Percentiles rank a stretch among this genome's conserved stretches.
phyloP scores from a whole-genome alignment of 2,329 filamentous ascomycete genomes.

The Botrytis pseudocinerea region DNA sequence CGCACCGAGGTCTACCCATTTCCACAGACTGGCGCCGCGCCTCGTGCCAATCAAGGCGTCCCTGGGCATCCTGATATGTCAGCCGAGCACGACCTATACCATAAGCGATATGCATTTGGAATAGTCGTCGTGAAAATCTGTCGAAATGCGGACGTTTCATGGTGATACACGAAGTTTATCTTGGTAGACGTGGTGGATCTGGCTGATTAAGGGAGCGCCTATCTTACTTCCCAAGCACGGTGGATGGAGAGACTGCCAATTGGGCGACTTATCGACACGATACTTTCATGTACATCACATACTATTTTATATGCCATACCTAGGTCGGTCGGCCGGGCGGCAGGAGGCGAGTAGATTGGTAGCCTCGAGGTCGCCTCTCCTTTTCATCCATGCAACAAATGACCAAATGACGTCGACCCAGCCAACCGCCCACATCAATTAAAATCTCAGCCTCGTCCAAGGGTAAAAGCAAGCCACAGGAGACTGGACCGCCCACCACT shows the following conservation, averaged over 20 bases:
- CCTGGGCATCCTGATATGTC: background rate
- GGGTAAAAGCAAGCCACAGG: background rate
- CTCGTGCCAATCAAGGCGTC: background rate
- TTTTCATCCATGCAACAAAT: background rate
- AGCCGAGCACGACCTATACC: background rate
- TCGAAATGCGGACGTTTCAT: no score
- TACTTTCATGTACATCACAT: no score
- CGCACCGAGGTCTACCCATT: background rate
- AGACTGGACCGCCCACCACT: background rate
- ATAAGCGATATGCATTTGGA: background rate
- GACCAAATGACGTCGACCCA: background rate
- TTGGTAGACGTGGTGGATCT: no score
- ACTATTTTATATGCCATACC: no score
- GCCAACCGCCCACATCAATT: background rate
- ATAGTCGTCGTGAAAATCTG: background rate
- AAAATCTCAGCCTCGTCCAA: background rate
- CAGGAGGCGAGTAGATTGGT: background rate
- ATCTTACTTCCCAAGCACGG: no score
- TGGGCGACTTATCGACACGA: no score
- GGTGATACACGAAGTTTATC: no score
- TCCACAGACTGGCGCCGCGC: background rate
- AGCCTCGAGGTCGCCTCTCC: background rate
- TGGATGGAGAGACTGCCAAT: no score
- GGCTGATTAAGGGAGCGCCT: no score
- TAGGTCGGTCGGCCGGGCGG: no score